Evolutionary conservation across 208 protist species (phyloP).

Genomic region (Leishmania amazonensis): DNA sequence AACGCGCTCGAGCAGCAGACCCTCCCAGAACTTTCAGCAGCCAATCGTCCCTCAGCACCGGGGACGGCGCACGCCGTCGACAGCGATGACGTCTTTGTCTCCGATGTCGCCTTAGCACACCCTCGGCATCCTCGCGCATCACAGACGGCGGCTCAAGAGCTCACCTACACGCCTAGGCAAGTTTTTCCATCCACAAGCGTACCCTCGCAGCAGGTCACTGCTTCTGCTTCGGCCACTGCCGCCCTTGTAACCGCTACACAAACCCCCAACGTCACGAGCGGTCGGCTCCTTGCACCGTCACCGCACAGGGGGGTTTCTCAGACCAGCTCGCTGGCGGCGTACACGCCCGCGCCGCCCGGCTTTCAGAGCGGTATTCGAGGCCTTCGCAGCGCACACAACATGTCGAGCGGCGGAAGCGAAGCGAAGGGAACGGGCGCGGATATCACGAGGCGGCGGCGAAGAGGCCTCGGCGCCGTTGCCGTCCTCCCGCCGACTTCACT

Average conservation of each 20-base stretch:
- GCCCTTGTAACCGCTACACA: neutral
- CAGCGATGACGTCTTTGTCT: conserved; percentile 13
- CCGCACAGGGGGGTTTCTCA: neutral
- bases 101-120: conserved; percentile 6
- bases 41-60: neutral
- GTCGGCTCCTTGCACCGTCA: neutral
- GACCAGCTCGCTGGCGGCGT: neutral
- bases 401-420: neutral
- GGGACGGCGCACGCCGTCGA: neutral
- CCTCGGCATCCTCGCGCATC: neutral
- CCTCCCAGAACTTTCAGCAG: neutral
- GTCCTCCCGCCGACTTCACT: neutral
- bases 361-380: conserved; percentile 30
- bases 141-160: neutral
- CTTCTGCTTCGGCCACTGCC: neutral
- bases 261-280: neutral
- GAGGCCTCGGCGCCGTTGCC: conserved; percentile 23
- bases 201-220: neutral
- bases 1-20: neutral
- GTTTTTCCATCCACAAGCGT: neutral
- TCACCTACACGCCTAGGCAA: neutral
- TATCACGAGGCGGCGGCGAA: conserved; percentile 12
- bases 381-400: neutral
- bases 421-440: neutral
- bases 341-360: conserved; percentile 6